Base-by-base conservation (phyloP, 495 filamentous ascomycete species). In the Neurospora africana region DNA sequence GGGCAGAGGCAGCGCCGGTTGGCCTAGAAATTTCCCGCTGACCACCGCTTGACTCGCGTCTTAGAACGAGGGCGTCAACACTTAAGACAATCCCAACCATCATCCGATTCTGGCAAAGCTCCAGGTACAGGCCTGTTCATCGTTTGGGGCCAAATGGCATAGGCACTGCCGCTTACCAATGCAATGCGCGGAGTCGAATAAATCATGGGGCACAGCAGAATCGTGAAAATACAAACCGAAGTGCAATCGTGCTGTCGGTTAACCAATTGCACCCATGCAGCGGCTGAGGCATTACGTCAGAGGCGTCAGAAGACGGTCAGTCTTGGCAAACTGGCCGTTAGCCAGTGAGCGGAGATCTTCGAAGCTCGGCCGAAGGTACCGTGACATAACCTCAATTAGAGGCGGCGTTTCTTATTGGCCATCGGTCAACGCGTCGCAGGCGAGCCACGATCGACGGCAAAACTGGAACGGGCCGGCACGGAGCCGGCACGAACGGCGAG, bases 261-360 rank as follows among this genome's bases (percentile, higher is more conserved):
- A 65, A 61, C 30, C 23, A 61, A 65, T 61, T 61, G 53, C 44
- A 27, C 11, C 21, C 4, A 33, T 65, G 27, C 27, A 33, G 53
- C 27, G 53, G 53, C 27, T 65, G 40, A 69, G 58, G 37, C 68
- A 71, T 70, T 71, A 77, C 75, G 75, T 77, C 75, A 77, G 69
- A 68, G 68, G 69, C 69, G 44, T 36, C 70, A 61, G 37, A 30
- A 27, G 35, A 53, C 70, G 73, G 70, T 68, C 70, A 74, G 70
- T 71, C 71, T 70, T 72, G 70, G 69, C 39, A 68, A 65, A 58
- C 1, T 65, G 1, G 27, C 53, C 53, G 27, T 17, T 33, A 27
- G 33, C 53, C 53, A 65, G 23, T 65, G 53, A 61, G 53, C 53
- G 23, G 23, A 8, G 27, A 61, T 61, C 53, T 65, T 23, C 30